Base-by-base conservation (phyloP, 1,284 basidiomycete genomes). In the Cryptococcus maquisensis region DNA sequence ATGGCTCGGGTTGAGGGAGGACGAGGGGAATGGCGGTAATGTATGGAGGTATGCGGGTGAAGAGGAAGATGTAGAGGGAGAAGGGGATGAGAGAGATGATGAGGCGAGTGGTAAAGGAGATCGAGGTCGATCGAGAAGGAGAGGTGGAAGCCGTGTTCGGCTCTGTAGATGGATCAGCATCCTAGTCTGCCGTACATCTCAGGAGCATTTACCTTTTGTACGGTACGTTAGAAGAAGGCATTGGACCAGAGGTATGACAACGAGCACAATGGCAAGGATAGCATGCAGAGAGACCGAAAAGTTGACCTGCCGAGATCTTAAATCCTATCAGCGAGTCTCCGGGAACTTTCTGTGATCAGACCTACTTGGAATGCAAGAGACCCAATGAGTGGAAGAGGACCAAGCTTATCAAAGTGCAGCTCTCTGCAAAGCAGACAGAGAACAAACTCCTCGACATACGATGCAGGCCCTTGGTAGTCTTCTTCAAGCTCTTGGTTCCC, bases 41-140 rank as follows among this genome's bases (percentile, higher is more conserved):
- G 56, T 75, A 77, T 3, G 73, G 73, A 13, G 74, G 76, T 6
- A 76, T 74, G 4, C 66, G 64, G 40, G 74, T 73, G 61, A 75
- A 76, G 24, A 69, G 59, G 59, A 75, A 75, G 48, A 70, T 64
- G 59, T 75, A 77, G 9, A 74, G 59, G 1, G 62, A 57, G 51
- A 75, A 77, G 0, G 75, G 75, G 38, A 77, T 59, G 13, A 74
- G 63, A 5, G 73, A 65, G 43, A 76, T 69, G 16, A 71, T 61
- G 2, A 76, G 28, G 1, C 74, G 66, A 10, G 61, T 57, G 41
- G 57, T 64, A 26, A 68, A 48, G 9, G 64, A 50, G 35, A 72
- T 56, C 0, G 64, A 63, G 1, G 66, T 57, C 8, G 56, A 55
- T 4, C 59, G 61, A 15, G 61, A 60, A 1, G 62, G 28, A 2